phyloP scores from a whole-genome alignment of 2,329 filamentous ascomycete genomes.

The Claviceps purpurea region DNA sequence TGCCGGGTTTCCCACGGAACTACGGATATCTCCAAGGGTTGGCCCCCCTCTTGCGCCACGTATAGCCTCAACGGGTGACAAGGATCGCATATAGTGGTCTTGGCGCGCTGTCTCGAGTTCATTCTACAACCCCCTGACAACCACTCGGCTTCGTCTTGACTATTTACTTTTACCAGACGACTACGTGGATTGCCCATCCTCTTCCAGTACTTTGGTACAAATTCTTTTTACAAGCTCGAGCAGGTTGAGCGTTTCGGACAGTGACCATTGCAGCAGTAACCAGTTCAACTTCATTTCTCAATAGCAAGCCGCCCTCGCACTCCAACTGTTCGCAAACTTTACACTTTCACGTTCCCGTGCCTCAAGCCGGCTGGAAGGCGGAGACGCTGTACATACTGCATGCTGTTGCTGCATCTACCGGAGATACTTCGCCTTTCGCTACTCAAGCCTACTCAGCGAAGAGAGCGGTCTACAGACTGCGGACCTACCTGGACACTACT shows the following conservation, averaged over 20 bases:
- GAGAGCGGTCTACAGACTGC: not conserved
- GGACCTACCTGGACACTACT: not conserved
- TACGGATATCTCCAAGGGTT: not conserved
- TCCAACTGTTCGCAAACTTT: not conserved
- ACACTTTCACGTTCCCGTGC: not conserved
- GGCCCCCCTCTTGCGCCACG: slow-evolving; percentile 2
- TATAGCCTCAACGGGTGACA: slow-evolving; percentile 2
- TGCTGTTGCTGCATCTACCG: not conserved
- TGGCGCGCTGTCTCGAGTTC: not conserved
- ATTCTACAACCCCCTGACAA: not conserved
- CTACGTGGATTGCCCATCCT: not conserved
- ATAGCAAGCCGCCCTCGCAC: not conserved
- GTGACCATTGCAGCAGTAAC: too few species aligned
- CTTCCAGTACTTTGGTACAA: not conserved
- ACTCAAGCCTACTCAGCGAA: not conserved
- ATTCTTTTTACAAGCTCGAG: not conserved
- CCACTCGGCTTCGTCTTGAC: not conserved
- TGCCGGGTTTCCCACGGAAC: not conserved
- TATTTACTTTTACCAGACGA: not conserved
- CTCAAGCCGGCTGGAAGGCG: not conserved
- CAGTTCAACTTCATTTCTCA: not conserved
- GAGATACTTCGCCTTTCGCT: not conserved
- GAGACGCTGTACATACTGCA: not conserved
- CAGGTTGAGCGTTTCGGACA: not conserved
- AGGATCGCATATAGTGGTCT: not conserved